Conservation (phyloP, 805 yeast species). For the Clavispora vitiphila region DNA sequence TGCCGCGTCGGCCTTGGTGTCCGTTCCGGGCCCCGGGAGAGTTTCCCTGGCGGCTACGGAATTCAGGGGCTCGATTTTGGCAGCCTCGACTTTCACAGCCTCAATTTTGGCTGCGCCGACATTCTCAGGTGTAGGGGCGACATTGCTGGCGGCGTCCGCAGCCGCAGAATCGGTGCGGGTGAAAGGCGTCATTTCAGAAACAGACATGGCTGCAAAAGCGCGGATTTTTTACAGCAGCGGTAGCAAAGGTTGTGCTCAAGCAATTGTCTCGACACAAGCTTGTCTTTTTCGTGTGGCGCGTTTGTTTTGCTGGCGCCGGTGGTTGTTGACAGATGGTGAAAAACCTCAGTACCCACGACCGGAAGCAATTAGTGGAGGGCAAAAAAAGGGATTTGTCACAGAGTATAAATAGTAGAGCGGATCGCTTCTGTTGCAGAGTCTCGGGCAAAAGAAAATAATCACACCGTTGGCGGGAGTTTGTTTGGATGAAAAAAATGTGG, state of each 20-base stretch:
- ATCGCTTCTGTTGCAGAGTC: not conserved
- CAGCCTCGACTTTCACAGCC: not conserved
- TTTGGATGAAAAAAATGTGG: not conserved
- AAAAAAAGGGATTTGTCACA: not conserved
- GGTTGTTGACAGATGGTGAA: not conserved
- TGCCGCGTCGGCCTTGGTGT: not conserved
- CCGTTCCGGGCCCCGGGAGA: not conserved
- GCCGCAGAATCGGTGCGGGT: not conserved
- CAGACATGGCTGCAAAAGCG: not conserved
- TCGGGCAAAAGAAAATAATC: not conserved
- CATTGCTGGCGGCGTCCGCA: not conserved
- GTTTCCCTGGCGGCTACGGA: not conserved
- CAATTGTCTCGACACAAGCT: not conserved
- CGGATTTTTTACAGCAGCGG: not conserved
- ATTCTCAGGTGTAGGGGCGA: not conserved
- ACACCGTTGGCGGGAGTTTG: not conserved
- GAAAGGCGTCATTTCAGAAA: not conserved
- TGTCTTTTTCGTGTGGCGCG: not conserved
- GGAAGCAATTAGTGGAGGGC: not conserved
- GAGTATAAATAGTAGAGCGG: not conserved
- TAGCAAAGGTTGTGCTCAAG: not conserved
- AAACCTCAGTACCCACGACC: not conserved
- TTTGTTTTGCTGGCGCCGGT: not conserved
- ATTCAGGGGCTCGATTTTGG: not conserved
- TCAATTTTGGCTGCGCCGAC: too few species aligned